Conservation (phyloP, 495 filamentous ascomycete genomes). For the Lophiostoma macrostomum region DNA sequence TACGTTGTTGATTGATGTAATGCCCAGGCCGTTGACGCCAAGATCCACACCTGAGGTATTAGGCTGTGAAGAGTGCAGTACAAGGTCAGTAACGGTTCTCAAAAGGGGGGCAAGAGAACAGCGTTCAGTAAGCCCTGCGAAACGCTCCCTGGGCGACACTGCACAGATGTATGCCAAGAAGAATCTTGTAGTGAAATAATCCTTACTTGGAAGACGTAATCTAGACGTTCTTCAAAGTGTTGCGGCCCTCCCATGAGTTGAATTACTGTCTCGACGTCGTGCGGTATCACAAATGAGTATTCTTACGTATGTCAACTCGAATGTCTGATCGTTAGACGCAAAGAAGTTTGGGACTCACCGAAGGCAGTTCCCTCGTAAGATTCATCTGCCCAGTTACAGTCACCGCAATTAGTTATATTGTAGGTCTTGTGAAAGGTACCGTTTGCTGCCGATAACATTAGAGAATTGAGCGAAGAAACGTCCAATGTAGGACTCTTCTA, state of each 20-base stretch:
- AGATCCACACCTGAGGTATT: constrained; percentile 35
- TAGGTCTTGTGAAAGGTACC: constrained; percentile 38
- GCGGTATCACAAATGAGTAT: constrained; percentile 38
- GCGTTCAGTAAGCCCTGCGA: too few species aligned
- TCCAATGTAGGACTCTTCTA: too few species aligned
- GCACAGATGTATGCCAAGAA: too few species aligned
- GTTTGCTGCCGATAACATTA: too few species aligned
- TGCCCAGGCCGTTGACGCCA: constrained; percentile 37
- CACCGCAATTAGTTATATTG: constrained; percentile 37
- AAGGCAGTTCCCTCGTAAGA: constrained; percentile 39
- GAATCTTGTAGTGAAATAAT: too few species aligned
- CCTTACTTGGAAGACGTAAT: constrained; percentile 40
- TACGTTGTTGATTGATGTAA: constrained; percentile 39
- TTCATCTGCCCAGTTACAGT: constrained; percentile 35
- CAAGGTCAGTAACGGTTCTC: too few species aligned
- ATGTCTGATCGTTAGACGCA: too few species aligned
- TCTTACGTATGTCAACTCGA: too few species aligned
- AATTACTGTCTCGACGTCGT: constrained; percentile 40
- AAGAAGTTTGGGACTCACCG: constrained; percentile 56
- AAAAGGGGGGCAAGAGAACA: too few species aligned
- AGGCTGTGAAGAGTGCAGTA: too few species aligned
- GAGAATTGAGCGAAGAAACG: too few species aligned
- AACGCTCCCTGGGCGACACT: too few species aligned
- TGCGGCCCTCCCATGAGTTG: constrained; percentile 39
- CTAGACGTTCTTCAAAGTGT: constrained; percentile 37